Percentiles rank a stretch among this genome's conserved stretches.
Conservation (phyloP, 306 rosid species). For the Quillaja saponaria region DNA sequence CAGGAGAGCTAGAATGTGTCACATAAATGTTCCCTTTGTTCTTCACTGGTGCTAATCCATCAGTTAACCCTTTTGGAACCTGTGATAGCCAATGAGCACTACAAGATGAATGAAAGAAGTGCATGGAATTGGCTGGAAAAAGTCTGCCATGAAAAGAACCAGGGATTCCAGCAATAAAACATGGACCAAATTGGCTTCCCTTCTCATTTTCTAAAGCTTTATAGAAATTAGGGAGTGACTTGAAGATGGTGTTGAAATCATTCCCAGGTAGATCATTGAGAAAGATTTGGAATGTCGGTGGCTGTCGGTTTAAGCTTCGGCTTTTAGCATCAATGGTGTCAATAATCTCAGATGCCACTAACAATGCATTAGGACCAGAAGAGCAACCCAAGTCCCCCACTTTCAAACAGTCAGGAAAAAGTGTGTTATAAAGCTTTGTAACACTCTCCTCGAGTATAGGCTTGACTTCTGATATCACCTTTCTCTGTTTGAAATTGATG, state of each 20-base stretch:
- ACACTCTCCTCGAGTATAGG: conserved; percentile 24
- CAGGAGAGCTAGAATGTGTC: conserved; percentile 33
- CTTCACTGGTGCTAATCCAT: background rate
- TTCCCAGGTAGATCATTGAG: conserved; percentile 23
- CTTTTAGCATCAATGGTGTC: background rate
- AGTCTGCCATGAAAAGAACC: conserved; percentile 46
- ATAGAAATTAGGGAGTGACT: conserved; percentile 37
- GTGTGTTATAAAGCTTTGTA: background rate
- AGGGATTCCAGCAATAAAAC: conserved; percentile 46
- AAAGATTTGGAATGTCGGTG: conserved; percentile 35
- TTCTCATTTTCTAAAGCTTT: background rate
- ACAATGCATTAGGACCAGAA: conserved; percentile 22
- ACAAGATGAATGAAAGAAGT: conserved; percentile 48
- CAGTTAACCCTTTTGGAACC: background rate
- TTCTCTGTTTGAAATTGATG: too few species aligned
- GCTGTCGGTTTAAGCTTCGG: background rate
- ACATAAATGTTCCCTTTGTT: conserved; percentile 23
- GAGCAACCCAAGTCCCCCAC: conserved; percentile 35
- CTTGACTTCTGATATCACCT: conserved; percentile 11
- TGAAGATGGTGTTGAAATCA: conserved; percentile 47
- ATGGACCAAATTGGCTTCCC: conserved; percentile 24
- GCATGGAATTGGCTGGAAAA: conserved; percentile 11
- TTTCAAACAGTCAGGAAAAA: background rate
- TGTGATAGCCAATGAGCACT: conserved; percentile 49
- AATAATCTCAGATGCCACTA: conserved; percentile 14